Evolutionary conservation across 768 basidiomycete genomes (phyloP), one percentile per base, ranked within the genome.

Genomic region (Mycena belliarum): DNA sequence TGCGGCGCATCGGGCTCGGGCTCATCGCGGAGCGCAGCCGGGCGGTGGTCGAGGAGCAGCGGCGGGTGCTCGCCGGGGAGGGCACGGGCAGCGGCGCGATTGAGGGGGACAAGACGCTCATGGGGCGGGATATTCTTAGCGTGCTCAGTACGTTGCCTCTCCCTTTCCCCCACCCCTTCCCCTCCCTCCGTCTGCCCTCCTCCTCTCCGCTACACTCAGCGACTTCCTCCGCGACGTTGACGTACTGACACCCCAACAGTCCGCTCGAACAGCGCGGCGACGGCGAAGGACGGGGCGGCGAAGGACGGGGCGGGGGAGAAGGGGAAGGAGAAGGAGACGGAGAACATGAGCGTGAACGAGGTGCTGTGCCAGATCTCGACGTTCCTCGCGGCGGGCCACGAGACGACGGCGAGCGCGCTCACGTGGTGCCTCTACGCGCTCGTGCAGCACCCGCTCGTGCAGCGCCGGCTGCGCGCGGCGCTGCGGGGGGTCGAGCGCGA

Each of bases 341-440:
- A 77, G 11, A 70, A 74, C n/a, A 76, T 89, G 75, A 76, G 80
- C 12, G 76, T 80, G 35, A 69, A 75, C n/a, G 85, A 89, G 59
- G 78, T 82, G 2, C 71, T 84, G 23, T 83, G 77, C 62, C 87
- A 87, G 61, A 86, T 87, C 59, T 79, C 81, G 12, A 86, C 84
- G 0, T 87, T 88, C 66, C 74, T 88, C 28, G 76, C 82, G 15
- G 83, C 84, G 6, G 87, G 87, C 12, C 82, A 89, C 71, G 86
- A 88, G 67, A 86, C 85, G 1, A 80, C 80, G 18, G 75, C 82
- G 0, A 76, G 76, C 7, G 81, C 84, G 4, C 72, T 88, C 16
- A 77, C 83, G 8, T 89, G 86, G 86, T 81, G 80, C 52, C 73
- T 89, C 3, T 85, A 84, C 66, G 78, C 80, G 41, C 78, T 89